A percentile compares a stretch with the other conserved stretches of the same genome.
Evolutionary conservation across 225 moss, liverwort and hornwort genomes (phyloP).

Genomic region (Lunularia cruciata): DNA sequence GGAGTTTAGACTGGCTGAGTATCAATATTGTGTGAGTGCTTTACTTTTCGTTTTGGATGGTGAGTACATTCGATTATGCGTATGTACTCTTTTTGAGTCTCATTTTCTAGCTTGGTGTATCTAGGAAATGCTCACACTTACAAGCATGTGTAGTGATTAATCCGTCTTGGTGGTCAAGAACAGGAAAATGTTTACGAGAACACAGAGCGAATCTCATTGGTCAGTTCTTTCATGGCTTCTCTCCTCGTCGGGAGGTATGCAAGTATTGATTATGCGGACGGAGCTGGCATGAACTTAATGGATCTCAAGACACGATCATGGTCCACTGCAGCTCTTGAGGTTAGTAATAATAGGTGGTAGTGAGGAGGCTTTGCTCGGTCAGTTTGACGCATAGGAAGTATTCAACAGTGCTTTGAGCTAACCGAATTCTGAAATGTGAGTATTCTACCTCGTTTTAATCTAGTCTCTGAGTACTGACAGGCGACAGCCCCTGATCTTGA

Average conservation of each 20-base stretch:
- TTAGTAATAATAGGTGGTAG: conserved; percentile 21
- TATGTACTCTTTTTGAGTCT: too few species aligned
- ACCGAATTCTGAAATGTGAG: too few species aligned
- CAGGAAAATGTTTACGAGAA: conserved; percentile 65
- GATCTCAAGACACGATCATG: conserved; percentile 68
- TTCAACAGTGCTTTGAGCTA: too few species aligned
- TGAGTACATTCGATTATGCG: too few species aligned
- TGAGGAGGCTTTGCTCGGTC: too few species aligned
- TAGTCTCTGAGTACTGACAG: conserved; percentile 35
- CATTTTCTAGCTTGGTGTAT: too few species aligned
- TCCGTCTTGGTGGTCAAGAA: not conserved
- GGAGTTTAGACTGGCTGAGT: too few species aligned
- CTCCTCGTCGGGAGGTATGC: conserved; percentile 84
- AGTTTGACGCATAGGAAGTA: too few species aligned
- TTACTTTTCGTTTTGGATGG: too few species aligned
- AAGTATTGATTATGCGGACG: conserved; percentile 90
- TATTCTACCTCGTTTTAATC: not conserved
- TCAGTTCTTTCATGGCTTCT: conserved; percentile 96
- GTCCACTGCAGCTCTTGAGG: conserved; percentile 73
- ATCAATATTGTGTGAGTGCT: too few species aligned
- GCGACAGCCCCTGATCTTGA: conserved; percentile 75
- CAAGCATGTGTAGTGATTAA: too few species aligned
- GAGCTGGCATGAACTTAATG: conserved; percentile 96
- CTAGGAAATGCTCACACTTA: too few species aligned
- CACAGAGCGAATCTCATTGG: conserved; percentile 85